Evolutionary conservation across 257 asterid genomes (phyloP).

Genomic region (Plectranthus barbatus): DNA sequence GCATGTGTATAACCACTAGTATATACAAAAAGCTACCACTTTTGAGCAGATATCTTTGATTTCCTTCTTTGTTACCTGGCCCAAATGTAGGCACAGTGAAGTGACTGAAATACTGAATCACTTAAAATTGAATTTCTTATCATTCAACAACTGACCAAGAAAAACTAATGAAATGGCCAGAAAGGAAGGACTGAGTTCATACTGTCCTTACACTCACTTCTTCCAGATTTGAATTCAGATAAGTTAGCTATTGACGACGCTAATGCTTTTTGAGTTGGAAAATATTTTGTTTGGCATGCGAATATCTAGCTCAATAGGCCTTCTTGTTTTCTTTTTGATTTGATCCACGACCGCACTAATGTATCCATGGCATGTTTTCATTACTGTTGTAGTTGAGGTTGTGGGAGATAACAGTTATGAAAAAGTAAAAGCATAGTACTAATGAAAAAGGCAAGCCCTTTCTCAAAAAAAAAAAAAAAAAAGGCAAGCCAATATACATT

Average conservation of each 20-base stretch:
- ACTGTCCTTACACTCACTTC: neutral
- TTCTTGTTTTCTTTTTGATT: neutral
- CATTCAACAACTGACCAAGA: neutral
- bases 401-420: neutral
- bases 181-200: neutral
- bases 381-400: neutral
- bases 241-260: neutral
- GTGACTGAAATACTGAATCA: neutral
- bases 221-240: neutral
- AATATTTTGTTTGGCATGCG: neutral
- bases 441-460: neutral
- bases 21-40: no score
- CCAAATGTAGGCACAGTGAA: neutral
- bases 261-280: neutral
- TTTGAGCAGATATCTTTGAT: no score
- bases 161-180: neutral
- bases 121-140: neutral
- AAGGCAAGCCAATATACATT: no score
- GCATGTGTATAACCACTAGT: no score
- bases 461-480: no score
- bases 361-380: neutral
- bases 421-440: neutral
- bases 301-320: neutral
- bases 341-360: neutral
- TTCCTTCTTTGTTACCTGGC: neutral